phyloP scores from a whole-genome alignment of 768 basidiomycete species.

The Leccinum imitatum region DNA sequence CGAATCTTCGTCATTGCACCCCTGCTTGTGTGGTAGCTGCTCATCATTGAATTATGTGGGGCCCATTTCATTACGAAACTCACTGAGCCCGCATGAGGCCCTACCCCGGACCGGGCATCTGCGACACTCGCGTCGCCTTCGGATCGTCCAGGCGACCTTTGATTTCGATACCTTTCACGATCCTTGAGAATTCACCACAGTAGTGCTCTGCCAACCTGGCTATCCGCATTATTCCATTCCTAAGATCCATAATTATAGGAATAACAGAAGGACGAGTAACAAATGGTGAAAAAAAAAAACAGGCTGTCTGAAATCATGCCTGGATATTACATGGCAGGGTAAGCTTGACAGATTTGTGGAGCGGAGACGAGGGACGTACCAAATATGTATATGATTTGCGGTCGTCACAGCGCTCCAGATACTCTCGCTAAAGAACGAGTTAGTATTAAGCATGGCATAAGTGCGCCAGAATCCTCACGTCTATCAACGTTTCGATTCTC shows the following conservation, averaged over 20 bases:
- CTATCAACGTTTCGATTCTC: constrained; percentile 89
- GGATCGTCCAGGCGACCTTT: neutral
- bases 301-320: constrained; percentile 25
- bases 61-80: too few species aligned
- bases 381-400: constrained; percentile 87
- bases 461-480: constrained; percentile 49
- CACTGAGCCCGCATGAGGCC: neutral
- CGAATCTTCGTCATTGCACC: too few species aligned
- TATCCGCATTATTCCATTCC: neutral
- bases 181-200: neutral
- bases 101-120: neutral
- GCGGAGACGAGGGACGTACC: constrained; percentile 28
- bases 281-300: neutral
- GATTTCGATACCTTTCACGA: too few species aligned
- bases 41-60: too few species aligned
- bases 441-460: neutral
- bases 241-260: neutral
- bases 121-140: neutral
- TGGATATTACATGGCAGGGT: constrained; percentile 5
- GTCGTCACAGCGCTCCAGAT: constrained; percentile 86
- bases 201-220: neutral
- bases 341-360: neutral
- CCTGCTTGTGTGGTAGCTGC: too few species aligned
- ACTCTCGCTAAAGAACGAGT: constrained; percentile 67
- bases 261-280: neutral